Evolutionary conservation across 768 basidiomycete species (phyloP).

Genomic region (Lyophyllum semitale): DNA sequence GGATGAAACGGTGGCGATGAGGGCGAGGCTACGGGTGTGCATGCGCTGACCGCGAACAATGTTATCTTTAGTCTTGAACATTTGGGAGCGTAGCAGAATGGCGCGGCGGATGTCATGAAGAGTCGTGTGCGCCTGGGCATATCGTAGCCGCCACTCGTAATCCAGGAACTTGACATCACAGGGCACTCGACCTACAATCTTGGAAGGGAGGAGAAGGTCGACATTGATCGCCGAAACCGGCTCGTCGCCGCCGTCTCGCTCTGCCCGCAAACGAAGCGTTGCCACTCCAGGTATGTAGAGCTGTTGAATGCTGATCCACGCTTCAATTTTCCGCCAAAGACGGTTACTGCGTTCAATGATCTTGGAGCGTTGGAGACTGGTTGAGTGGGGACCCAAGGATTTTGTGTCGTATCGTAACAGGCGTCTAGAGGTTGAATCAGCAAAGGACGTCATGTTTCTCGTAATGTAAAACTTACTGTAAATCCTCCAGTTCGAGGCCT

Average conservation of each 20-base stretch:
- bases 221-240: not conserved
- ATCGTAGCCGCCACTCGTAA: conserved; percentile 28
- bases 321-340: conserved; percentile 24
- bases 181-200: not conserved
- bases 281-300: conserved; percentile 27
- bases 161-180: conserved; percentile 6
- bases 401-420: conserved; percentile 12
- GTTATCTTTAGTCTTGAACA: conserved; percentile 30
- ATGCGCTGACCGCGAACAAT: conserved; percentile 24
- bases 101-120: conserved; percentile 28
- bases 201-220: conserved; percentile 5
- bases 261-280: not conserved
- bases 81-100: conserved; percentile 27
- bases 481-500: conserved; percentile 13
- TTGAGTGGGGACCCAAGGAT: conserved; percentile 23
- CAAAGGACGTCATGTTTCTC: not conserved
- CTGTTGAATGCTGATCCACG: conserved; percentile 27
- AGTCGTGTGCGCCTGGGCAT: conserved; percentile 27
- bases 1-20: conserved; percentile 6
- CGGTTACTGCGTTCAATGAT: conserved; percentile 23
- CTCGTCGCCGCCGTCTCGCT: not conserved
- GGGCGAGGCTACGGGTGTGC: conserved; percentile 21
- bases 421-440: conserved; percentile 8
- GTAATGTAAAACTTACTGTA: not conserved
- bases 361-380: conserved; percentile 28